These are phyloP conservation scores for Phycomyces nitens DNA, from an alignment of 192 early-diverging fungal genomes.

Conservation along the genomic window DNA sequence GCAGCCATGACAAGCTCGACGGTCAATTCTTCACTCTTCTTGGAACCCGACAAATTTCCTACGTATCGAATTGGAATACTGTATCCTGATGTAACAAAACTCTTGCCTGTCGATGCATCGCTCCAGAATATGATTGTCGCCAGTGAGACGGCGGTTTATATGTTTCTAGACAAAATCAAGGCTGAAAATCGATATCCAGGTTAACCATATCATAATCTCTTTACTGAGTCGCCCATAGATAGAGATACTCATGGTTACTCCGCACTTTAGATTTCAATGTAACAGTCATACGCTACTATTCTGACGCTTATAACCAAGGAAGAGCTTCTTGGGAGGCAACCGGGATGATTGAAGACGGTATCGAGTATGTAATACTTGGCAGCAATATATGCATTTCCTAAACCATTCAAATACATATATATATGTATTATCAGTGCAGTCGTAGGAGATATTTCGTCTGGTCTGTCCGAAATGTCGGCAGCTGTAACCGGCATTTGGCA, in stretches of 20 bases:
- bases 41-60: neutral
- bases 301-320: slow-evolving; percentile 15
- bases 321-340: slow-evolving; percentile 15
- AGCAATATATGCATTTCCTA: no score
- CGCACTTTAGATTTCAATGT: slow-evolving; percentile 19
- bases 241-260: no score
- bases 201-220: neutral
- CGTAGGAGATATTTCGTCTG: slow-evolving; percentile 26
- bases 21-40: no score
- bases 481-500: slow-evolving; percentile 12
- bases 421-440: slow-evolving; percentile 21
- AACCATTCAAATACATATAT: neutral
- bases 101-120: neutral
- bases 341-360: slow-evolving; percentile 13
- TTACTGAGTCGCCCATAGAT: no score
- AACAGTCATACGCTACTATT: slow-evolving; percentile 16
- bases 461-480: slow-evolving; percentile 20
- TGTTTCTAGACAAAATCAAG: slow-evolving; percentile 6
- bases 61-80: slow-evolving; percentile 19
- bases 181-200: slow-evolving; percentile 15
- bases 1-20: no score
- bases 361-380: slow-evolving; percentile 15
- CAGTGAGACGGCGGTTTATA: slow-evolving; percentile 14
- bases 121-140: slow-evolving; percentile 27
- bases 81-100: slow-evolving; percentile 4